These are phyloP conservation scores for Penicillium tannophilum DNA, from an alignment of 495 filamentous ascomycete genomes.

Conservation along the genomic window DNA sequence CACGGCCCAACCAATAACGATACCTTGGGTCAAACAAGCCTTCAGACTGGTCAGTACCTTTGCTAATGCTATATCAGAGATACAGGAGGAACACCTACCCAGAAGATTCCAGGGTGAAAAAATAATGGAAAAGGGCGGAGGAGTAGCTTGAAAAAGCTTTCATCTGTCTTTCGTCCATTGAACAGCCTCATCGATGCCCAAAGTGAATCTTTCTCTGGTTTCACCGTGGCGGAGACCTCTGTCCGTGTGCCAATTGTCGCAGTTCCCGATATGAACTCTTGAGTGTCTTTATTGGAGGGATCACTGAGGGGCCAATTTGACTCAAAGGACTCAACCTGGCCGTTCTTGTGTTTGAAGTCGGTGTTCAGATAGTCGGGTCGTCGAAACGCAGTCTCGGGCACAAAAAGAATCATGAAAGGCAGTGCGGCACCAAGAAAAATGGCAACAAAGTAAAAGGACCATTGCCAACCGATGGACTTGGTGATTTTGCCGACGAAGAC, in stretches of 20 bases:
- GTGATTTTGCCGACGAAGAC: slow-evolving; percentile 88
- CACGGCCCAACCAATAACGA: slow-evolving; percentile 92
- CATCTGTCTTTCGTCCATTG: slow-evolving; percentile 76
- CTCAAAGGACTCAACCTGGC: slow-evolving; percentile 15
- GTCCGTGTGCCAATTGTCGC: slow-evolving; percentile 9
- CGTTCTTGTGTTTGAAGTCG: slow-evolving; percentile 45
- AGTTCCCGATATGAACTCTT: slow-evolving; percentile 16
- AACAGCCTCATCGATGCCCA: slow-evolving; percentile 65
- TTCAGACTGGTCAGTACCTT: slow-evolving; percentile 9
- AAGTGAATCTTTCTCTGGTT: slow-evolving; percentile 52
- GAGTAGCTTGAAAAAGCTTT: slow-evolving; percentile 61
- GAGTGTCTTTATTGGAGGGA: slow-evolving; percentile 15
- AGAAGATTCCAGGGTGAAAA: slow-evolving; percentile 82
- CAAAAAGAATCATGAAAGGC: slow-evolving; percentile 71
- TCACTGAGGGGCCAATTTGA: slow-evolving; percentile 15
- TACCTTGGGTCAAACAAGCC: slow-evolving; percentile 86
- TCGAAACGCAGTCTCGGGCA: slow-evolving; percentile 82
- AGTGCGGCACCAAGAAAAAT: slow-evolving; percentile 66
- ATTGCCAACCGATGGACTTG: slow-evolving; percentile 69
- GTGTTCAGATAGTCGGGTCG: slow-evolving; percentile 66
- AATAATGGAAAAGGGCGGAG: slow-evolving; percentile 66
- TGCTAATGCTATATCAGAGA: neutral
- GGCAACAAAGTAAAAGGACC: slow-evolving; percentile 74
- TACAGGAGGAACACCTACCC: slow-evolving; percentile 45
- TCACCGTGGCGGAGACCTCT: slow-evolving; percentile 13